Conservation (phyloP, 2,329 filamentous ascomycete genomes). For the Colletotrichum salicis region DNA sequence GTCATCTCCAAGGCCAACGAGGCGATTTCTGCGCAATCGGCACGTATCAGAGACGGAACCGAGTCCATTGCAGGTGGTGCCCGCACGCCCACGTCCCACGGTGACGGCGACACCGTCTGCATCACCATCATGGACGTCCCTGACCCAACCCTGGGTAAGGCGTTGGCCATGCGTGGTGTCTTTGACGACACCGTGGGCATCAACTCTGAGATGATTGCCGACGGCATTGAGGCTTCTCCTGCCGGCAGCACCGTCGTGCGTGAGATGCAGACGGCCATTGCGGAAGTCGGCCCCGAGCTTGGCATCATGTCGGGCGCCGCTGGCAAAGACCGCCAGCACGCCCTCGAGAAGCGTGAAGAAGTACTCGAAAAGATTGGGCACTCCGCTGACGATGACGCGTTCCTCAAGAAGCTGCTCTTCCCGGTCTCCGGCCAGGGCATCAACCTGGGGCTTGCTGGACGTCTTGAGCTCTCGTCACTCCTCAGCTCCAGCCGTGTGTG, state of each 20-base stretch:
- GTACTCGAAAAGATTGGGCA: conserved; percentile 87
- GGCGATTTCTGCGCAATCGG: conserved; percentile 81
- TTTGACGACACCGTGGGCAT: conserved; percentile 95
- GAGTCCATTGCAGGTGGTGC: conserved; percentile 73
- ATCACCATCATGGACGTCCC: conserved; percentile 91
- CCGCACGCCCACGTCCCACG: conserved; percentile 73
- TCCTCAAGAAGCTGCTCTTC: conserved; percentile 84
- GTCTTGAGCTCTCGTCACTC: conserved; percentile 79
- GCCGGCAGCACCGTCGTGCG: conserved; percentile 84
- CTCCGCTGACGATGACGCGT: conserved; percentile 84
- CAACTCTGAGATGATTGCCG: conserved; percentile 96
- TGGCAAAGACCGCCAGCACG: conserved; percentile 78
- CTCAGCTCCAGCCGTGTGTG: conserved; percentile 89
- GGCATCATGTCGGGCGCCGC: conserved; percentile 76
- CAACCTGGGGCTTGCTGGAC: conserved; percentile 78
- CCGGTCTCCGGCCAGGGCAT: conserved; percentile 83
- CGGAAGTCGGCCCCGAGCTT: conserved; percentile 80
- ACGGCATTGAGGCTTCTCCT: conserved; percentile 81
- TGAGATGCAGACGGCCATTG: conserved; percentile 86
- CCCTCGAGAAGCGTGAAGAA: conserved; percentile 83
- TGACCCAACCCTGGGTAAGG: conserved; percentile 82
- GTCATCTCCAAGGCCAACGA: conserved; percentile 89
- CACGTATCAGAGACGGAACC: conserved; percentile 71
- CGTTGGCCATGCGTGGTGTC: conserved; percentile 86
- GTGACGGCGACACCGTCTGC: conserved; percentile 85